These are phyloP conservation scores for Wickerhamiella domercqiae DNA, from an alignment of 805 yeast genomes.

Conservation along the genomic window DNA sequence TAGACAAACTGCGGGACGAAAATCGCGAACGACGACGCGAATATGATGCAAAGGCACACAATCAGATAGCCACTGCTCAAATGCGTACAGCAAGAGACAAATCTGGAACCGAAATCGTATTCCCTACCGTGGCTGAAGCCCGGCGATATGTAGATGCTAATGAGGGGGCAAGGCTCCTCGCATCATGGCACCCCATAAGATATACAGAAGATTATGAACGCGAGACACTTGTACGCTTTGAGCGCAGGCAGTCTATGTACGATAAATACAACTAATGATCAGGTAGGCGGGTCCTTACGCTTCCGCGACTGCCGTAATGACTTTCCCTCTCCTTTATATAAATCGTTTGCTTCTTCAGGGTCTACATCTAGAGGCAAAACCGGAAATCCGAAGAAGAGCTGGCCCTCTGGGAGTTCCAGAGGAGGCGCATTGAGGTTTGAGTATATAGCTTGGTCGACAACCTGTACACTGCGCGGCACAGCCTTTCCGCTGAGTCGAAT, in stretches of 20 bases:
- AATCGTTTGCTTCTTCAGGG: slow-evolving; percentile 25
- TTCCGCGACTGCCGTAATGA: slow-evolving; percentile 56
- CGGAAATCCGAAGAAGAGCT: slow-evolving; percentile 88
- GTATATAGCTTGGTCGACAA: slow-evolving; percentile 15
- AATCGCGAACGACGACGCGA: slow-evolving; percentile 3
- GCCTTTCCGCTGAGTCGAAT: slow-evolving; percentile 15
- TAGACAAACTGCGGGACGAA: slow-evolving; percentile 4
- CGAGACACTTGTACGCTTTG: background rate
- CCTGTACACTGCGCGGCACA: slow-evolving; percentile 8
- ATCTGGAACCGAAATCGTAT: slow-evolving; percentile 2
- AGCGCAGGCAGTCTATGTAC: background rate
- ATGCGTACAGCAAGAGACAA: background rate
- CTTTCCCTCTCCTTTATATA: slow-evolving; percentile 57
- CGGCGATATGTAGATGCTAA: slow-evolving; percentile 8
- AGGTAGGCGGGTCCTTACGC: slow-evolving; percentile 29
- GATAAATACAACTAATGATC: background rate
- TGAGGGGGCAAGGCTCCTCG: slow-evolving; percentile 2
- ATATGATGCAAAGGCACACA: background rate
- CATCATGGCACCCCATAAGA: slow-evolving; percentile 3
- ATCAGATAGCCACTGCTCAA: background rate
- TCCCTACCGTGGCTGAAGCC: slow-evolving; percentile 8
- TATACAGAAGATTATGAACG: slow-evolving; percentile 2
- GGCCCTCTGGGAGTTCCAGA: slow-evolving; percentile 62
- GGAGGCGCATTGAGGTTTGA: slow-evolving; percentile 38
- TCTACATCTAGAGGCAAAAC: slow-evolving; percentile 31